Base-by-base conservation (phyloP, 2,329 filamentous ascomycete species). In the Penicillium decumbens region DNA sequence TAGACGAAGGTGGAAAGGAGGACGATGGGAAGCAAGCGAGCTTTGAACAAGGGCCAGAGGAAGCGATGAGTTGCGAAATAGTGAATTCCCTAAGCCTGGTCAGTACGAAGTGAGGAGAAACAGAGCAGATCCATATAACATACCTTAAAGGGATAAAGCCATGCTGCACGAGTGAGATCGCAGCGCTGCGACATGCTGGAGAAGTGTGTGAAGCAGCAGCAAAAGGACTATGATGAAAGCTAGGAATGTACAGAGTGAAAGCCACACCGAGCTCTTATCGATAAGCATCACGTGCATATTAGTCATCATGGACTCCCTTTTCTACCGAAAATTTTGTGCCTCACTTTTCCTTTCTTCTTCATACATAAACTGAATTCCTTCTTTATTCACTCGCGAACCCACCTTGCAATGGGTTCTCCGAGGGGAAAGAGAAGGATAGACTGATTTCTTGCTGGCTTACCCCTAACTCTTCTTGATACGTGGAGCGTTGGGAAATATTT, bases 1-100 rank as follows among this genome's bases (percentile, higher is more conserved):
- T 95, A 88, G 12, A 96, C 87, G 47, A 93, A 82, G 12, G 85
- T 75, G 0, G 91, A 95, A 10, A 96, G 84, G 12, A 96, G 74
- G 2, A 88, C 81, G 25, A 95, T 79, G 0, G 92, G 91, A 0
- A 97, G 72, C 2, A 98, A 76, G 13, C 91, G 84, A 23, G 87
- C 78, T 49, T 81, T 76, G 57, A 95, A 86, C 1, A 96, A 79
- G 23, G 91, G 90, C 71, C 87, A 95, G 57, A 93, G 86, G 60
- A 87, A 89, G 20, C 82, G 84, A 65, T 91, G 87, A 28, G 80
- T 77, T 43, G 82, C 58, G 70, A 95, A 95, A 73, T 92, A 95
- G 74, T 82, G 83, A 63, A 96, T 84, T 55, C 93, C 92, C 71
- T 85, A 23, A 15, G 7, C 7, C 10, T 10, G 4, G 37, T 56